These are phyloP conservation scores for Tolypocladium tundrense DNA, from an alignment of 2,329 filamentous ascomycete genomes.

Conservation along the genomic window DNA sequence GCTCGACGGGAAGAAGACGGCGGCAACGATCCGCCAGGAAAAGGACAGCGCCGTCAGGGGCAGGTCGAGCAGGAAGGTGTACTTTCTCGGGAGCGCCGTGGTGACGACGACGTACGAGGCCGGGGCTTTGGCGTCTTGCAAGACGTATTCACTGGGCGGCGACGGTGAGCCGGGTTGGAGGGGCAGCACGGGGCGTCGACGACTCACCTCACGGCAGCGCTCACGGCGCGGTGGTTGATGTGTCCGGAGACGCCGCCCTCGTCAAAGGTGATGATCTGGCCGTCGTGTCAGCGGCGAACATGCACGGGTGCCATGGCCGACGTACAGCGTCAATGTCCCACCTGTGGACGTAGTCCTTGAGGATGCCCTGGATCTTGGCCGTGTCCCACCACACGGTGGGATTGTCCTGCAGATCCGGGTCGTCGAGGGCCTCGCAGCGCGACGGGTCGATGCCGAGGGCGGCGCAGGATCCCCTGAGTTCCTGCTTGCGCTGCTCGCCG, in stretches of 20 bases:
- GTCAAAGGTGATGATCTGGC: conserved; percentile 28
- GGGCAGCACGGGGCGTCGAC: not conserved
- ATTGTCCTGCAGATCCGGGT: conserved; percentile 25
- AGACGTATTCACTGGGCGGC: conserved; percentile 14
- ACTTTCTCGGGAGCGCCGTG: conserved; percentile 23
- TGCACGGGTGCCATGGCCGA: not conserved
- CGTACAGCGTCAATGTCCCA: conserved; percentile 26
- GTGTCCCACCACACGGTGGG: conserved; percentile 27
- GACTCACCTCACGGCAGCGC: conserved; percentile 24
- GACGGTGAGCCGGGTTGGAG: not conserved
- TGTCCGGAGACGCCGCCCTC: conserved; percentile 28
- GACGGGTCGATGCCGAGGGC: conserved; percentile 16
- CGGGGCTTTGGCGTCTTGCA: conserved; percentile 17
- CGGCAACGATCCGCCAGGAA: conserved; percentile 9
- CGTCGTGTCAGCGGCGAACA: not conserved
- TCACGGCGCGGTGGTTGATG: conserved; percentile 28
- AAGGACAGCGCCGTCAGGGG: conserved; percentile 27
- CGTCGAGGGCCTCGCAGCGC: conserved; percentile 20
- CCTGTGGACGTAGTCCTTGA: conserved; percentile 21
- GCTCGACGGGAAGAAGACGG: conserved; percentile 9
- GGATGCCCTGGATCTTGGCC: conserved; percentile 17
- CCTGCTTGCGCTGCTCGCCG: conserved; percentile 15
- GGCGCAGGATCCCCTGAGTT: conserved; percentile 18
- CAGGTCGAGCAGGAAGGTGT: conserved; percentile 25
- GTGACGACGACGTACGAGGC: conserved; percentile 25